Evolutionary conservation across 192 early-diverging fungal species (phyloP), one percentile per base, ranked within the genome.

Genomic region (Diversispora epigaea): DNA sequence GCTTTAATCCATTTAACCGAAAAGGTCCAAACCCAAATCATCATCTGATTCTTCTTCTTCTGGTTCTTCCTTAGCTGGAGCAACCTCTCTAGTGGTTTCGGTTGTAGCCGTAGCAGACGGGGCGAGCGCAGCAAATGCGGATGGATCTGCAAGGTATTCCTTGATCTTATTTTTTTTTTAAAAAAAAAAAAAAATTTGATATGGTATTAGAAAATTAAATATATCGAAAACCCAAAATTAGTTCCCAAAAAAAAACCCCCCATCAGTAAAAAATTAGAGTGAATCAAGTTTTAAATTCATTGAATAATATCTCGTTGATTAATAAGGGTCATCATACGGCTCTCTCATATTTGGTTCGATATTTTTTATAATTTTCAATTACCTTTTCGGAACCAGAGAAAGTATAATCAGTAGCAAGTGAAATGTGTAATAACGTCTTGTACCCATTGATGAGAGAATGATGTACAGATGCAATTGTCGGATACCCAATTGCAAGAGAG

Each of bases 391-490:
- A 88, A 76, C 90, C 93, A 67, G 89, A 86, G 84, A 96, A 96
- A 79, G 92, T 91, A 89, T 96, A 95, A 79, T 94, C 92, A 84
- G 92, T 91, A 79, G 89, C 88, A 71, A 97, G 81, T 80, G 93
- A 95, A 84, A 97, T 86, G 77, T 90, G 88, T 84, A 99, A 87
- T 77, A 99, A 80, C 79, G 96, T 93, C 94, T 97, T 99, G 94
- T 95, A 99, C 78, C 91, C 89, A 89, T 97, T 97, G 91, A 94
- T 91, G 83, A 95, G 81, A 76, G 93, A 84, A 94, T 99, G 98
- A 69, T 96, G 98, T 67, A 98, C 92, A 40, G 96, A 91, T 67
- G 93, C 91, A 77, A 92, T 72, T 47, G 93, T 87, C 76, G 91
- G 89, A 86, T 91, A 93, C 82, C 88, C 85, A 56, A 88, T 81